Evolutionary conservation across 108 stramenopile species (phyloP).

Genomic region (Asterionellopsis glacialis): DNA sequence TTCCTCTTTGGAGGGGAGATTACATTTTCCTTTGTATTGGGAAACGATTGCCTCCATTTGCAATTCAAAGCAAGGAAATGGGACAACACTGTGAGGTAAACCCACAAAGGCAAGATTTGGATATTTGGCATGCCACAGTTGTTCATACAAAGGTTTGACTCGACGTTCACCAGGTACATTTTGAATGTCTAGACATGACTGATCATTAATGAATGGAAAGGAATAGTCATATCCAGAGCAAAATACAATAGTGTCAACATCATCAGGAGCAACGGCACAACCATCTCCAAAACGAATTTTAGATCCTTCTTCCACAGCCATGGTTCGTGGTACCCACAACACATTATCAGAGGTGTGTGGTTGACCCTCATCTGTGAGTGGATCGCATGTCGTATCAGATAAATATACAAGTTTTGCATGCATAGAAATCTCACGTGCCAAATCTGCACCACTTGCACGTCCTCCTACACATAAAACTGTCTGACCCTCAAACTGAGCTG

Average conservation of each 20-base stretch:
- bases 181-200: conserved; percentile 15
- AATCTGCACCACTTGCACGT: conserved; percentile 81
- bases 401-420: conserved; percentile 72
- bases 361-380: neutral
- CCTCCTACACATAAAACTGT: conserved; percentile 88
- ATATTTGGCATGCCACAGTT: conserved; percentile 83
- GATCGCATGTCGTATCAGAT: conserved; percentile 39
- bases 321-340: conserved; percentile 56
- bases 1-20: conserved; percentile 30
- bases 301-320: conserved; percentile 39
- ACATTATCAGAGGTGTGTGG: conserved; percentile 46
- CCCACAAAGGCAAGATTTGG: conserved; percentile 84
- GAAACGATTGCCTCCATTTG: conserved; percentile 66
- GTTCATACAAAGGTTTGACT: conserved; percentile 77
- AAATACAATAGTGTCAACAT: conserved; percentile 72
- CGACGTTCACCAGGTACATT: conserved; percentile 47
- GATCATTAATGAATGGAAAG: conserved; percentile 70
- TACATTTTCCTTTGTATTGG: conserved; percentile 19
- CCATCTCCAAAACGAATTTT: conserved; percentile 37
- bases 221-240: conserved; percentile 88
- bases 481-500: conserved; percentile 43
- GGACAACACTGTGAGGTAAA: conserved; percentile 79
- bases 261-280: conserved; percentile 13
- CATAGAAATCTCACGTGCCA: conserved; percentile 79
- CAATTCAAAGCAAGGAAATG: conserved; percentile 87